Percentiles rank a stretch among this genome's conserved stretches.
phyloP scores from a whole-genome alignment of 2,329 filamentous ascomycete species.

The Colletotrichum cordylinicola region DNA sequence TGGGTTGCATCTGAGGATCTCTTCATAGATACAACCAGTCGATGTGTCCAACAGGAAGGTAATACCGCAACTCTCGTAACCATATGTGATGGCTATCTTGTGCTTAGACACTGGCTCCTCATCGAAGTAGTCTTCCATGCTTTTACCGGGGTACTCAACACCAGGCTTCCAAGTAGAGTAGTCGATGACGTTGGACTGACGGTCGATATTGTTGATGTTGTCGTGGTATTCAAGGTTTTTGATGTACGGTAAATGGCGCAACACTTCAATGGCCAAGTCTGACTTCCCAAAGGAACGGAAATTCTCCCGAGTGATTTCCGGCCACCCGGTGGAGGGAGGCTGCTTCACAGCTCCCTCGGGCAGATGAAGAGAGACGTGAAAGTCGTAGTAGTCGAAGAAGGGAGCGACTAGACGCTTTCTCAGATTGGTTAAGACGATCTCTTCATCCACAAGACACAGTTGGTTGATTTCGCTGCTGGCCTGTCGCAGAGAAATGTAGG shows the following conservation, averaged over 20 bases:
- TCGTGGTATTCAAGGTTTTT: background rate
- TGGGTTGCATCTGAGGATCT: background rate
- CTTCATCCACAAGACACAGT: background rate
- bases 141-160: background rate
- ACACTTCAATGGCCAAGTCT: background rate
- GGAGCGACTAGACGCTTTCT: background rate
- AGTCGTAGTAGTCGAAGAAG: background rate
- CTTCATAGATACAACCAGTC: background rate
- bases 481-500: background rate
- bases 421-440: background rate
- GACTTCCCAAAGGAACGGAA: background rate
- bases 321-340: background rate
- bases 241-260: background rate
- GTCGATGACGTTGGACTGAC: background rate
- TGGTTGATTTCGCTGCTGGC: background rate
- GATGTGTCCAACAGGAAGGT: background rate
- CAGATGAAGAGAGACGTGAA: background rate
- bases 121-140: background rate
- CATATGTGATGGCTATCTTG: background rate
- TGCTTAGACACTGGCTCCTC: background rate
- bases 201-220: background rate
- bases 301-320: background rate
- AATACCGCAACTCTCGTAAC: background rate
- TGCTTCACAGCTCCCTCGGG: background rate
- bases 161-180: background rate